Evolutionary conservation across 768 basidiomycete species (phyloP), one percentile per base, ranked within the genome.

Genomic region (Dacryopinax spathularia): DNA sequence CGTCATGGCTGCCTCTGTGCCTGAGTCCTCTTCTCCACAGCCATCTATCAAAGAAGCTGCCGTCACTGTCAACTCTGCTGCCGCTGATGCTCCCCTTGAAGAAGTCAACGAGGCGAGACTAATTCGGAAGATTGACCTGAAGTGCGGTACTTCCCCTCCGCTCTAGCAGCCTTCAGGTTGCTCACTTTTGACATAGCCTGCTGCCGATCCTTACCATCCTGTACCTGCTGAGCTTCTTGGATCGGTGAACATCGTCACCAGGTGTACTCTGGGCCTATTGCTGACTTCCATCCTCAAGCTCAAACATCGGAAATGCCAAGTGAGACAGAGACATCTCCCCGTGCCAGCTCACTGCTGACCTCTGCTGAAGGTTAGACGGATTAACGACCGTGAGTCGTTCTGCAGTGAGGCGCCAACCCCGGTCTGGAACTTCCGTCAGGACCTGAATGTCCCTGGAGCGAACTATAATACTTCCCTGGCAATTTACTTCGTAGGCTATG

Each of bases 401-500:
- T 34, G 16, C 35, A 64, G 59, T 62, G 20, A 27, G 36, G 27
- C 29, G 18, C 20, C 34, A n/a, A 7, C 16, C 39, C n/a, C 2
- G 2, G 2, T 2, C 37, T 48, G 22, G 29, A 27, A 25, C 20
- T n/a, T 13, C n/a, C 48, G n/a, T 34, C 63, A 48, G 39, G 67
- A 63, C 44, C 20, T 68, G 2, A 34, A 60, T 33, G 65, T 65
- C 31, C 13, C 20, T 27, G 63, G 48, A 18, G 71, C 81, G 0
- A 79, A 76, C 60, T 85, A 84, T 69, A 84, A 84, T 67, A 82
- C 81, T 0, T 75, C 81, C 1, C 71, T 86, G 18, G 81, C 82
- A 0, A 67, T 85, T 1, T 85, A 83, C 70, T 86, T 85, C 64
- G 74, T 84, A 2, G 80, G 82, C 60, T 85, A 85, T 67, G 76